phyloP scores from a whole-genome alignment of 176 grass and related monocot species.

The Oryza longistaminata region DNA sequence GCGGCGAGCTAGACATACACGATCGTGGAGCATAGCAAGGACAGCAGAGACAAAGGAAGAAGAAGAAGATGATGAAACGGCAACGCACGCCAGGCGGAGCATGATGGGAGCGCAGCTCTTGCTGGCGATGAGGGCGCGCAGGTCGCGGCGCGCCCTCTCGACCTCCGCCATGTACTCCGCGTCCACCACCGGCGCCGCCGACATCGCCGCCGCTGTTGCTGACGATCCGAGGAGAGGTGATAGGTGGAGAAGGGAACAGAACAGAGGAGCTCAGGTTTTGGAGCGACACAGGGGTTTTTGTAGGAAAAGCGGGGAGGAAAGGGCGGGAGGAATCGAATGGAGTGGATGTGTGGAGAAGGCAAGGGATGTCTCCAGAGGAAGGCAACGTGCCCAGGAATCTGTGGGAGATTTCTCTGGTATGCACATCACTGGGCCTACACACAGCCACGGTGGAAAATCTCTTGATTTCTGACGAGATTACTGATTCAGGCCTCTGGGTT shows the following conservation, averaged over 20 bases:
- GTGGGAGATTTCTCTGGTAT: background rate
- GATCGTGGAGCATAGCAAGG: background rate
- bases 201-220: background rate
- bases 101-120: constrained; percentile 64
- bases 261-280: background rate
- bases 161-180: constrained; percentile 54
- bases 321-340: constrained; percentile 20
- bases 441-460: background rate
- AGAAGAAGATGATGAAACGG: too few relatives aligned
- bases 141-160: constrained; percentile 50
- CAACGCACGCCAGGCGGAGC: constrained; percentile 62
- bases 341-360: constrained; percentile 52
- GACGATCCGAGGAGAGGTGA: background rate
- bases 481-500: too few relatives aligned
- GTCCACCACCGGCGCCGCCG: constrained; percentile 38
- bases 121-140: constrained; percentile 59
- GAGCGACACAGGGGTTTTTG: background rate
- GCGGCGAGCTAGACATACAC: background rate
- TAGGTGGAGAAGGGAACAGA: background rate
- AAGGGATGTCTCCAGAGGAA: constrained; percentile 48
- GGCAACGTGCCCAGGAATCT: background rate
- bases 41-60: too few relatives aligned
- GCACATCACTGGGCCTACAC: background rate
- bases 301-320: background rate
- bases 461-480: too few relatives aligned